Conservation (phyloP, 805 yeast species). For the Candida corydali region DNA sequence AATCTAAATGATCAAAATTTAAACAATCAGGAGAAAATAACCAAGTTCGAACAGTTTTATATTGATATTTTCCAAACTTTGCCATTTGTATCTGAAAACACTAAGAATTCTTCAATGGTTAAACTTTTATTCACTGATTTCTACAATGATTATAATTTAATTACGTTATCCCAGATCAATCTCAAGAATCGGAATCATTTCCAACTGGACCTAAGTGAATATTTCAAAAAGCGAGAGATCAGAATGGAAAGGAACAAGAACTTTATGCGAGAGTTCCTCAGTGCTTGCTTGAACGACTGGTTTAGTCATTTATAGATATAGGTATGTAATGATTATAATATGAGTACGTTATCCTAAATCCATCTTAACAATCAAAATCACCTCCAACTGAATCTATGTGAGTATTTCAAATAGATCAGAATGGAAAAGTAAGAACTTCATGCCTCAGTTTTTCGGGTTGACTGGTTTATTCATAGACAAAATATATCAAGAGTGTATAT, state of each 20-base stretch:
- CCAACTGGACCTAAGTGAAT: slow-evolving; percentile 1
- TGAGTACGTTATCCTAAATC: too few relatives aligned
- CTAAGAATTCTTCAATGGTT: background rate
- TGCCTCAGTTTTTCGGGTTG: too few relatives aligned
- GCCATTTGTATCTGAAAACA: background rate
- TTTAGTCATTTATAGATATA: background rate
- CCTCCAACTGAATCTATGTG: too few relatives aligned
- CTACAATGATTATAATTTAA: slow-evolving; percentile 3
- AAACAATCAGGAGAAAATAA: background rate
- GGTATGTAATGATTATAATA: too few relatives aligned
- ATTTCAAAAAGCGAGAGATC: background rate
- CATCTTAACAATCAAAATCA: too few relatives aligned
- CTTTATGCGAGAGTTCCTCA: slow-evolving; percentile 1
- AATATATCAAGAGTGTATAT: background rate
- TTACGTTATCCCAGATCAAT: background rate
- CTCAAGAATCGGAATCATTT: slow-evolving; percentile 2
- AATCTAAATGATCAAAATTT: slow-evolving; percentile 4
- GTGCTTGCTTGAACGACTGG: slow-evolving; percentile 6
- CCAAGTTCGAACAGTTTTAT: background rate
- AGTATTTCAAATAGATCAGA: too few relatives aligned
- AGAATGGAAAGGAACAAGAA: background rate
- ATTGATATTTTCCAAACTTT: background rate
- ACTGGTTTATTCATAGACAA: too few relatives aligned
- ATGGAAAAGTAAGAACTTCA: too few relatives aligned
- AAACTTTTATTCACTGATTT: slow-evolving; percentile 1